Conservation (phyloP, 495 filamentous ascomycete genomes). For the Neurospora tetraspora region DNA sequence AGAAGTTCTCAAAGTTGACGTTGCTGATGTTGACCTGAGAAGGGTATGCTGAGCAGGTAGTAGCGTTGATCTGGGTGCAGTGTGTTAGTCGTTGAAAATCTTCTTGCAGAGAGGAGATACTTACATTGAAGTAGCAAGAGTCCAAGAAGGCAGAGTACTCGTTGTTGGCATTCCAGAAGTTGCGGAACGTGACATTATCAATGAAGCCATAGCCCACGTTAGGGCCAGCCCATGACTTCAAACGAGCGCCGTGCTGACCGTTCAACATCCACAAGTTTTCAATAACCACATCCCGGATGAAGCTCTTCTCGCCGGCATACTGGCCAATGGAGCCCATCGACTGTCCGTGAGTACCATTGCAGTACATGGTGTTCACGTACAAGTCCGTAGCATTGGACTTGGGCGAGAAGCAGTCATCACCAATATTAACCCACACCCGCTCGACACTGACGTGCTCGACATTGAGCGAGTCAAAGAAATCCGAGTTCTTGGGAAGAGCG, state of each 20-base stretch:
- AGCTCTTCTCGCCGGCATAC: conserved; percentile 41
- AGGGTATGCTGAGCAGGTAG: conserved; percentile 39
- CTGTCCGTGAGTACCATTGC: conserved; percentile 48
- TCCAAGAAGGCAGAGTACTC: conserved; percentile 45
- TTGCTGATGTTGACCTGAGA: conserved; percentile 46
- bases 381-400: conserved; percentile 50
- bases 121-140: conserved; percentile 49
- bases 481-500: conserved; percentile 44
- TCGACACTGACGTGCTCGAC: conserved; percentile 38
- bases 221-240: conserved; percentile 47
- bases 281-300: conserved; percentile 44
- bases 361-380: conserved; percentile 47
- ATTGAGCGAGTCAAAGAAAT: conserved; percentile 48
- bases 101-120: conserved; percentile 10
- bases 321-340: conserved; percentile 50
- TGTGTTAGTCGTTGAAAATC: neutral
- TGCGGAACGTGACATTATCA: conserved; percentile 49
- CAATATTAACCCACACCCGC: conserved; percentile 41
- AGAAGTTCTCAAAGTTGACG: conserved; percentile 45
- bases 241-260: conserved; percentile 44
- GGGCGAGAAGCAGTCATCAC: conserved; percentile 51
- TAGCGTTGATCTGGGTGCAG: conserved; percentile 12
- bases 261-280: conserved; percentile 49
- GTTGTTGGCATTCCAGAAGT: conserved; percentile 46
- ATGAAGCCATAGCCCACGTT: conserved; percentile 47